A percentile compares a stretch with the other conserved stretches of the same genome.
Evolutionary conservation across 495 filamentous ascomycete genomes (phyloP).

Genomic region (Parmelia sp.): DNA sequence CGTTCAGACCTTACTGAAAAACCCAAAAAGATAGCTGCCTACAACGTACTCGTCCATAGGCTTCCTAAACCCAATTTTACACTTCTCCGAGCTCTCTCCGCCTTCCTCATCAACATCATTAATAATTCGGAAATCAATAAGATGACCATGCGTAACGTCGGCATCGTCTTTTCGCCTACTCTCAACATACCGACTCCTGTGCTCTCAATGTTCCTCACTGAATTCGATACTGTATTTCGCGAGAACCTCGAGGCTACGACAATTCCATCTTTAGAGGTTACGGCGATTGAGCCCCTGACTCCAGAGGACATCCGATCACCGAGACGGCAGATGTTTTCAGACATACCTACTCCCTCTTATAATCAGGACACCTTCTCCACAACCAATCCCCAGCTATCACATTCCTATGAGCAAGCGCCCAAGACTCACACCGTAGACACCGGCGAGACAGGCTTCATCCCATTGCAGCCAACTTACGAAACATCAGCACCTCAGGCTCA

Average conservation of each 20-base stretch:
- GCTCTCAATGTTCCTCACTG: conserved; percentile 87
- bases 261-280: conserved; percentile 40
- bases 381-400: conserved; percentile 19
- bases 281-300: conserved; percentile 39
- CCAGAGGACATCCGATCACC: conserved; percentile 61
- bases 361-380: conserved; percentile 52
- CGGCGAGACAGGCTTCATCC: conserved; percentile 54
- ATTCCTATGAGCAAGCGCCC: background rate
- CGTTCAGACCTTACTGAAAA: conserved; percentile 57
- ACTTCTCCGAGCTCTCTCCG: conserved; percentile 72
- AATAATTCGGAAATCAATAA: conserved; percentile 88
- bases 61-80: conserved; percentile 75
- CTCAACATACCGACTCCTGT: conserved; percentile 94
- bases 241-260: conserved; percentile 53
- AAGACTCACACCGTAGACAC: conserved; percentile 23
- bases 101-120: conserved; percentile 82
- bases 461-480: conserved; percentile 57
- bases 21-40: conserved; percentile 70
- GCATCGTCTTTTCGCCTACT: conserved; percentile 98
- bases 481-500: conserved; percentile 18
- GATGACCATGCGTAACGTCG: conserved; percentile 96
- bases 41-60: conserved; percentile 75
- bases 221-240: conserved; percentile 81
- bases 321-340: conserved; percentile 62
- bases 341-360: conserved; percentile 60